Evolutionary conservation across 352 stramenopile species (phyloP).

Genomic region (Pythium volutum): DNA sequence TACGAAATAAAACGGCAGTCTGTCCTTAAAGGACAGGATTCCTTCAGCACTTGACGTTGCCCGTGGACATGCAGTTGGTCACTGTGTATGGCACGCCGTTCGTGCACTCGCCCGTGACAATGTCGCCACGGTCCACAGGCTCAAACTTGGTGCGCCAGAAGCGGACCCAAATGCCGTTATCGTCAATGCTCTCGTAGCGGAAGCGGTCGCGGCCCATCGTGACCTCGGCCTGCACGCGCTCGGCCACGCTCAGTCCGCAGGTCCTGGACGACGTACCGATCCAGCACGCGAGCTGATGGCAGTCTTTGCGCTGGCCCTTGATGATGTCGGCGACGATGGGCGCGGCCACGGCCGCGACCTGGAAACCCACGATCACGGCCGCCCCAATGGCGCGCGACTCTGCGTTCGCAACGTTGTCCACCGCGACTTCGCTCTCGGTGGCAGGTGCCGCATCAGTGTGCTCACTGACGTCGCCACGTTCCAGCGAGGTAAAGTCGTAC

Average conservation of each 20-base stretch:
- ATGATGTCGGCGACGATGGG: slow-evolving; percentile 2
- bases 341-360: neutral
- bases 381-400: too few species aligned
- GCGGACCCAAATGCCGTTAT: slow-evolving; percentile 13
- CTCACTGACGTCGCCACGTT: too few species aligned
- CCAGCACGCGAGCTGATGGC: slow-evolving; percentile 14
- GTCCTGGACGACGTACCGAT: neutral
- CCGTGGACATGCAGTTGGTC: slow-evolving; percentile 10
- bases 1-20: too few species aligned
- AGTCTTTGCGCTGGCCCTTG: slow-evolving; percentile 6
- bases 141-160: too few species aligned
- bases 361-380: neutral
- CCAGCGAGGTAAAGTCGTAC: too few species aligned
- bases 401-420: too few species aligned
- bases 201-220: slow-evolving; percentile 1
- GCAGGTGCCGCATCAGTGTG: too few species aligned
- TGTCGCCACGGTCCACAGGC: too few species aligned
- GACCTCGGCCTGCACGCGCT: slow-evolving; percentile 4
- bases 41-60: slow-evolving; percentile 3
- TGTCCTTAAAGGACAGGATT: too few species aligned
- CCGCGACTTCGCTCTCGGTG: too few species aligned
- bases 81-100: slow-evolving; percentile 2
- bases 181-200: slow-evolving; percentile 2
- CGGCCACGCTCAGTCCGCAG: slow-evolving; percentile 1
- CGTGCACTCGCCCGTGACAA: slow-evolving; percentile 9